Evolutionary conservation across 495 filamentous ascomycete species (phyloP), one percentile per base, ranked within the genome.

Genomic region (Penicillium egyptiacum): DNA sequence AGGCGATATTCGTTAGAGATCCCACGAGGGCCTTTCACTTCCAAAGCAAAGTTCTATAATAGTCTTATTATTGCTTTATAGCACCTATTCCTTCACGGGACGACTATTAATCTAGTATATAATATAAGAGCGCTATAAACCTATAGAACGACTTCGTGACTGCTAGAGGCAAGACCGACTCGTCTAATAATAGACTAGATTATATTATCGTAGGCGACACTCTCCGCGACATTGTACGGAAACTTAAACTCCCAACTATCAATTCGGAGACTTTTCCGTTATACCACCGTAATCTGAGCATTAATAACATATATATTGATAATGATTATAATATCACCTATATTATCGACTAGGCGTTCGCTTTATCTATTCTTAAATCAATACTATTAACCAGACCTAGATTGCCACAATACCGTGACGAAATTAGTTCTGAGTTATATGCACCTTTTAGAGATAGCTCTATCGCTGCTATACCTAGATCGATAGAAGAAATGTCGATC

Each of bases 241-340:
- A 52, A 28, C 17, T 60, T 31, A 39, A 61, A 35, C 45, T 58
- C 9, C 52, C 57, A 58, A 23, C 52, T 9, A 9, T 52, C 35
- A 50, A 59, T 53, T 25, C 50, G 2, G 54, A 47, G 28, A 49
- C 57, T 11, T 66, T 71, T 33, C 62, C 63, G 3, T 47, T 64
- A n/a, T 56, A 28, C 25, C 59, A 63, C 31, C 41, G 54, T 22
- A 55, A 65, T 48, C 16, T 61, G 41, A 69, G 66, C 17, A 60
- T 62, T 16, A 62, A 69, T 26, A 69, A 76, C 50, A 70, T 74
- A 55, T 73, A 64, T 55, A 64, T 76, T 53, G 68, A 74, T 56
- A 62, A 73, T 37, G 41, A 67, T 30, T 72, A 60, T 28, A 74
- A 74, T 23, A 69, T 72, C 50, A 74, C 70, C 5, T 69, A 66